These are phyloP conservation scores for Phlegmacium glaucopus DNA, from an alignment of 768 basidiomycete species.

Conservation along the genomic window DNA sequence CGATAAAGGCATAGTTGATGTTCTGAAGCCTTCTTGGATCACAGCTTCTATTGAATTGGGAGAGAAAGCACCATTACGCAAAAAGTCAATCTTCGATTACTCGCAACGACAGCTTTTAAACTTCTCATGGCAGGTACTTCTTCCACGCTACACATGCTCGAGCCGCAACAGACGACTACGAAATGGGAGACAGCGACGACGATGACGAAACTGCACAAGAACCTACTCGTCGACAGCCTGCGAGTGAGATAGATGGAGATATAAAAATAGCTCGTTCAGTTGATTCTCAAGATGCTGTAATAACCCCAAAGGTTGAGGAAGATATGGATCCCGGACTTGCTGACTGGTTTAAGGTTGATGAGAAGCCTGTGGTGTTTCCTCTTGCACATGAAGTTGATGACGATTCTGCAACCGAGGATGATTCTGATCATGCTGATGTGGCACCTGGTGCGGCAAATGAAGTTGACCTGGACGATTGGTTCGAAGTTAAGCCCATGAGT, in stretches of 20 bases:
- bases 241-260: slow-evolving; percentile 10
- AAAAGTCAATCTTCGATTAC: slow-evolving; percentile 46
- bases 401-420: slow-evolving; percentile 61
- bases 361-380: slow-evolving; percentile 18
- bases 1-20: slow-evolving; percentile 64
- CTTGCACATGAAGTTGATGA: slow-evolving; percentile 34
- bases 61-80: slow-evolving; percentile 55
- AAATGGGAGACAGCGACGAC: slow-evolving; percentile 36
- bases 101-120: not conserved
- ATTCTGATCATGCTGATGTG: slow-evolving; percentile 67
- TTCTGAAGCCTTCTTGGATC: slow-evolving; percentile 83
- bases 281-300: slow-evolving; percentile 14
- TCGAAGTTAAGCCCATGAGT: slow-evolving; percentile 26
- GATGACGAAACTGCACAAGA: slow-evolving; percentile 23
- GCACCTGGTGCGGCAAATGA: slow-evolving; percentile 22
- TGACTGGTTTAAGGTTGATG: slow-evolving; percentile 61
- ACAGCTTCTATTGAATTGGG: slow-evolving; percentile 66
- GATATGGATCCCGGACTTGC: slow-evolving; percentile 45
- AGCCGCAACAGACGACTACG: slow-evolving; percentile 49
- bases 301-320: slow-evolving; percentile 18
- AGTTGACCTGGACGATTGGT: slow-evolving; percentile 38
- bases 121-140: slow-evolving; percentile 58
- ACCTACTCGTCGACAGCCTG: not conserved
- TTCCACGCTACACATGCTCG: slow-evolving; percentile 65
- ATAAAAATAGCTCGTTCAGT: slow-evolving; percentile 1